Base-by-base conservation (phyloP, 805 yeast genomes). In the Cyberlindnera subsufficiens region DNA sequence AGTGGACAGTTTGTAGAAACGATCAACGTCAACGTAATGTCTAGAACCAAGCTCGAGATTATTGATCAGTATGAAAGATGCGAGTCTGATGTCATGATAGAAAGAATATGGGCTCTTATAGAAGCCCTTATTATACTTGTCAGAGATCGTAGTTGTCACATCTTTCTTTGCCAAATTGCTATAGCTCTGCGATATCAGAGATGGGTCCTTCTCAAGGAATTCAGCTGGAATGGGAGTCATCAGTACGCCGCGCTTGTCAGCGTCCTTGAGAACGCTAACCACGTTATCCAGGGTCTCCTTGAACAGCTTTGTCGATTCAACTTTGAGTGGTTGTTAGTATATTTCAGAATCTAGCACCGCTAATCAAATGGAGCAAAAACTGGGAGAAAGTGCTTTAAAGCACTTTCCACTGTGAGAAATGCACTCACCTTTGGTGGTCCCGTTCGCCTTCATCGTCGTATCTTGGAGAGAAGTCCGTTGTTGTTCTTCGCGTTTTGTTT, bases 71-170 rank as follows among this genome's bases (percentile, higher is more conserved):
- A 69, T 54, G 11, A 76, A 69, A 31, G 80, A 65, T 0, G 80
- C 76, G 15, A 81, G 61, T 45, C 73, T 80, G 36, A 86, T 56
- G 58, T 86, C 95, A 54, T 85, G 91, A 53, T 69, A 84, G 11
- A 85, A 54, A 35, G 66, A 65, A 53, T 81, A 83, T 6, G 82
- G 57, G 1, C 60, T 44, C 5, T 46, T 55, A 54, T 82, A 82
- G 15, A 62, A 55, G 2, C 57, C 55, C 1, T 58, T 49, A 1
- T 59, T 60, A 48, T 68, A 65, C 50, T 74, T 75, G 5, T 65
- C 60, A 0, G 52, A 25, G n/a, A 82, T 66, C 0, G 77, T 69
- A 0, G 75, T 71, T 4, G 57, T 55, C 19, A 47, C 33, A 13
- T 38, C 25, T 15, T n/a, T 18, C 20, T 32, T 38, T n/a, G 10